phyloP scores from a whole-genome alignment of 176 grass and related monocot species.

The Carex myosuroides region DNA sequence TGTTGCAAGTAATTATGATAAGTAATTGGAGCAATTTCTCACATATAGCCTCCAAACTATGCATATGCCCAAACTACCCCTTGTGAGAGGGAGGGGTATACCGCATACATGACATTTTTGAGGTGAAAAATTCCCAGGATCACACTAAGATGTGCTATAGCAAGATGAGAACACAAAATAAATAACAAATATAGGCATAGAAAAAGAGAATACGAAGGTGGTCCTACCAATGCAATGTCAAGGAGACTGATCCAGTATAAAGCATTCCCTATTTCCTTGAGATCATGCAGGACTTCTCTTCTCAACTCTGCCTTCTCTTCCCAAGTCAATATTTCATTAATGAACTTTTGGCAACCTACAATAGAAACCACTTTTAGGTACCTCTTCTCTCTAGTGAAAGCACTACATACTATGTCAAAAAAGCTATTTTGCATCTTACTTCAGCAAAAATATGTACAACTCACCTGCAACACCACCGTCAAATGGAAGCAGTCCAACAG shows the following conservation, averaged over 20 bases:
- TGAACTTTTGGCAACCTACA: slow-evolving; percentile 85
- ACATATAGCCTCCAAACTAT: background rate
- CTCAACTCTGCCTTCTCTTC: slow-evolving; percentile 73
- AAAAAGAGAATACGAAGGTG: slow-evolving; percentile 6
- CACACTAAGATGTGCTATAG: background rate
- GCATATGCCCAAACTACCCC: background rate
- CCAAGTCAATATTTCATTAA: slow-evolving; percentile 98
- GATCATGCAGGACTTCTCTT: slow-evolving; percentile 76
- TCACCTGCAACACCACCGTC: slow-evolving; percentile 95
- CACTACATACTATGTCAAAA: background rate
- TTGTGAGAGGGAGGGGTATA: background rate
- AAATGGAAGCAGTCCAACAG: slow-evolving; percentile 89
- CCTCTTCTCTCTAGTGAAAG: background rate
- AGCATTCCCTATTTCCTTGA: slow-evolving; percentile 97
- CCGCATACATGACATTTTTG: background rate
- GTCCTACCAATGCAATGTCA: slow-evolving; percentile 86
- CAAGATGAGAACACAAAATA: background rate
- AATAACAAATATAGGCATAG: background rate
- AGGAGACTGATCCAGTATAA: slow-evolving; percentile 97
- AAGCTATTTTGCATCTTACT: background rate
- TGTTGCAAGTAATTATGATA: slow-evolving; percentile 34
- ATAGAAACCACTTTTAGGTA: slow-evolving; percentile 15
- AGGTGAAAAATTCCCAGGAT: background rate
- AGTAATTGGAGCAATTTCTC: background rate
- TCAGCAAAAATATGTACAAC: slow-evolving; percentile 7